These are phyloP conservation scores for Raffaelea deltoideospora DNA, from an alignment of 2,329 filamentous ascomycete genomes.

Conservation along the genomic window DNA sequence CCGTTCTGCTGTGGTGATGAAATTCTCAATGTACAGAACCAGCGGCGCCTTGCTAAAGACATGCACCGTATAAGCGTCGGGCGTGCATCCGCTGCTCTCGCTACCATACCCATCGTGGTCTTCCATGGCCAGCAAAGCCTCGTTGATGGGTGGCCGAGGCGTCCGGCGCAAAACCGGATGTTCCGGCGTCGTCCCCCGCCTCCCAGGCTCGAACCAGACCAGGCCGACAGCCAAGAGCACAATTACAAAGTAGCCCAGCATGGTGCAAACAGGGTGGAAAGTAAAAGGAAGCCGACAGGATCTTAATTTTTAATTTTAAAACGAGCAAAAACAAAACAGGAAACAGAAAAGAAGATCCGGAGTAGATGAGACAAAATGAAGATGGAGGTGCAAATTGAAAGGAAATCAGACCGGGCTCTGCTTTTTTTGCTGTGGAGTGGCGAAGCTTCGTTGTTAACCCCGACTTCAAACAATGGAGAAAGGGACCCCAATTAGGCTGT, in stretches of 20 bases:
- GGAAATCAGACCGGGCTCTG: no score
- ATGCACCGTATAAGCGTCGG: conserved; percentile 29
- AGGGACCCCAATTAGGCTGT: no score
- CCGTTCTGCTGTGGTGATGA: conserved; percentile 28
- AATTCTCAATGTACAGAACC: conserved; percentile 38
- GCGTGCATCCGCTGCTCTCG: conserved; percentile 16
- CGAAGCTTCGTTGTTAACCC: no score
- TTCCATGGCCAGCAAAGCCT: conserved; percentile 35
- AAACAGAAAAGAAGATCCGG: not conserved
- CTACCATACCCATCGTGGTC: no score
- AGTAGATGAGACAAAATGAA: no score
- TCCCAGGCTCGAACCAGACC: conserved; percentile 28
- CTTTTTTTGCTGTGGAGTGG: no score
- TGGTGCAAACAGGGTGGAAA: conserved; percentile 8
- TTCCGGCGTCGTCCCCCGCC: conserved; percentile 10
- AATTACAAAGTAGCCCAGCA: conserved; percentile 28
- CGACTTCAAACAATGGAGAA: no score
- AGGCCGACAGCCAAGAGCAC: conserved; percentile 25
- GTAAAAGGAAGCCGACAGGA: no score
- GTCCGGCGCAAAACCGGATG: conserved; percentile 9
- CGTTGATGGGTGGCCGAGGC: conserved; percentile 30
- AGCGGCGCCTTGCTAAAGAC: conserved; percentile 33
- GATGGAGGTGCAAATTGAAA: no score
- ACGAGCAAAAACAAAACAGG: not conserved
- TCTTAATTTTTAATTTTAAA: no score